These are phyloP conservation scores for Mimosa pudica DNA, from an alignment of 306 rosid species.

Conservation along the genomic window DNA sequence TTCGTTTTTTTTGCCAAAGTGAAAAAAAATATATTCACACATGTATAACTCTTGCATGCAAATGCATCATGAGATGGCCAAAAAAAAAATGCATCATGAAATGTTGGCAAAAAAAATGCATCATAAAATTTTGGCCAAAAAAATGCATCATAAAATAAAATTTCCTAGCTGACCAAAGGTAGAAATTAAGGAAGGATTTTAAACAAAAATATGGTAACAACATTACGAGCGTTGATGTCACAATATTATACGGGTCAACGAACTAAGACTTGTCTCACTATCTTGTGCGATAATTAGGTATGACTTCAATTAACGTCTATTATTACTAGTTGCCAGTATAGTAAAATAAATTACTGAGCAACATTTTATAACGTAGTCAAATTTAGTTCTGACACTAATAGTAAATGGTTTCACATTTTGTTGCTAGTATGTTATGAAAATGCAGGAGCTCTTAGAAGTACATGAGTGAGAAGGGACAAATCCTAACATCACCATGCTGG, in stretches of 20 bases:
- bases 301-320: neutral
- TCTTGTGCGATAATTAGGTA: neutral
- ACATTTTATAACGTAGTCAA: neutral
- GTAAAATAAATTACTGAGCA: neutral
- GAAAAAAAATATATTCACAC: too few species aligned
- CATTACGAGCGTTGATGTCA: neutral
- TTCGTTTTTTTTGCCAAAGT: too few species aligned
- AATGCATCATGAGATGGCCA: too few species aligned
- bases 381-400: neutral
- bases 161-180: neutral
- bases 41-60: neutral
- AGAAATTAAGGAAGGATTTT: neutral
- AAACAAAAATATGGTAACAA: neutral
- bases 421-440: neutral
- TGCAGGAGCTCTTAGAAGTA: neutral
- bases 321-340: neutral
- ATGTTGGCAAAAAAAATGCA: too few species aligned
- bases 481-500: neutral
- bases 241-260: neutral
- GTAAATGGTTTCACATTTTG: too few species aligned
- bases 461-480: constrained; percentile 18
- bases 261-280: neutral
- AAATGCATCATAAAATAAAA: too few species aligned
- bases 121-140: too few species aligned
- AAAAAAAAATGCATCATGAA: too few species aligned